Base-by-base conservation (phyloP, 352 stramenopile species). In the Globisporangium radiosum region DNA sequence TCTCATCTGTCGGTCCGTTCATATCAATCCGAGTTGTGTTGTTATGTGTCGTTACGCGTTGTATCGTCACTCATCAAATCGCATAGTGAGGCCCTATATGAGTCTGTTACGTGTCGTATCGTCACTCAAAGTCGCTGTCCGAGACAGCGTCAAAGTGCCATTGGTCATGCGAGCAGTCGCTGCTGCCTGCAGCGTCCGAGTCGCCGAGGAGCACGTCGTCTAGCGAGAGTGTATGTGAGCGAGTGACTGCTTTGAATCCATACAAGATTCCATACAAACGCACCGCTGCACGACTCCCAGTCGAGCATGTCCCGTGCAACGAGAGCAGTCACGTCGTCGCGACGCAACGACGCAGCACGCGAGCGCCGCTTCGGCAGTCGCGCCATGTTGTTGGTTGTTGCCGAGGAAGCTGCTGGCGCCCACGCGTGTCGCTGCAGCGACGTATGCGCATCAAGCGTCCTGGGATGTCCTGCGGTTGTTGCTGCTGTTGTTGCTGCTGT, bases 281-380 rank as follows among this genome's bases (percentile, higher is more conserved):
- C 62, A 91, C 81, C 81, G 36, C 81, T 85, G 61, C 80, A 88
- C 2, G 72, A 69, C 38, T 83, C 81, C 81, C 81, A 91, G 33
- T 81, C 73, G 19, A 71, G 43, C 67, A 89, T 81, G 51, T 91
- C 78, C 4, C 45, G 62, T 43, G 19, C 5, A 56, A 57, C 40
- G 58, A 47, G 44, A 56, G 52, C 43, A 15, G 52, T 19, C 2
- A 17, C 25, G 11, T 14, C 17, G n/a, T 42, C 15, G 11, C 17
- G 17, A 36, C 15, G 45, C 8, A n/a, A n/a, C 10, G 4, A 11
- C 8, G 45, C 15, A 37, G 45, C 45, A 17, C 39, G 53, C 15
- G 51, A 56, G n/a, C 17, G 5, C 48, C 52, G 8, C 6, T 7
- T 4, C 15, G 45, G 3, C 19, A 25, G 43, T 65, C 60, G 54